Evolutionary conservation across 495 filamentous ascomycete species (phyloP).

Genomic region (Aspergillus bridgeri): DNA sequence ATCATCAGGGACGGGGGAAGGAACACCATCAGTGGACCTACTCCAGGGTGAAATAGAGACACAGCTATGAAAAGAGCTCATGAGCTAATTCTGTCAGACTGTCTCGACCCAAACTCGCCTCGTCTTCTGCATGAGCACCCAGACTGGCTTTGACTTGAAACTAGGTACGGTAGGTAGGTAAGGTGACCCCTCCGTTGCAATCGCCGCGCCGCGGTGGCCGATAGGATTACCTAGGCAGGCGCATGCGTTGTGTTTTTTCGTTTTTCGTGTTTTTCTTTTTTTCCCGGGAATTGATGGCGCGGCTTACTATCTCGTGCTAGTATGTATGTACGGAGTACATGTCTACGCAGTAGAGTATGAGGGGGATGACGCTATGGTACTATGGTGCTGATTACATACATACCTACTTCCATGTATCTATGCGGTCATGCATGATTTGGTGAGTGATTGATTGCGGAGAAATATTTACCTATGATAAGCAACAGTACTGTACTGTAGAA

Average conservation of each 20-base stretch:
- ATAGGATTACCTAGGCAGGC: no score
- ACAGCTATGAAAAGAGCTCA: constrained; percentile 2
- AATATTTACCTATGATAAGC: background rate
- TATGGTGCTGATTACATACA: no score
- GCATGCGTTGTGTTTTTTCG: background rate
- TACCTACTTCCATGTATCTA: background rate
- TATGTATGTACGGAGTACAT: background rate
- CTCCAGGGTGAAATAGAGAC: no score
- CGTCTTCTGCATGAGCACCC: constrained; percentile 16
- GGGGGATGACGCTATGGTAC: no score
- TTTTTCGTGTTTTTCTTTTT: background rate
- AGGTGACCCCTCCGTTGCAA: background rate
- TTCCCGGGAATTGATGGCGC: no score
- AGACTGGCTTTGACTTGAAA: background rate
- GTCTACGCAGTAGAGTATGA: no score
- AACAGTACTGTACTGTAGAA: background rate
- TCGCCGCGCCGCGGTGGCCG: background rate
- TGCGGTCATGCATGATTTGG: background rate
- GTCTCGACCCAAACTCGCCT: constrained; percentile 14
- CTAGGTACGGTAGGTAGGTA: no score
- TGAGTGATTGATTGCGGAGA: background rate
- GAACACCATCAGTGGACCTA: no score
- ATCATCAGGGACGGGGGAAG: no score
- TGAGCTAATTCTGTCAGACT: constrained; percentile 6
- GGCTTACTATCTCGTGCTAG: no score